Evolutionary conservation across 305 asterid genomes (phyloP).

Genomic region (Striga hermonthica): DNA sequence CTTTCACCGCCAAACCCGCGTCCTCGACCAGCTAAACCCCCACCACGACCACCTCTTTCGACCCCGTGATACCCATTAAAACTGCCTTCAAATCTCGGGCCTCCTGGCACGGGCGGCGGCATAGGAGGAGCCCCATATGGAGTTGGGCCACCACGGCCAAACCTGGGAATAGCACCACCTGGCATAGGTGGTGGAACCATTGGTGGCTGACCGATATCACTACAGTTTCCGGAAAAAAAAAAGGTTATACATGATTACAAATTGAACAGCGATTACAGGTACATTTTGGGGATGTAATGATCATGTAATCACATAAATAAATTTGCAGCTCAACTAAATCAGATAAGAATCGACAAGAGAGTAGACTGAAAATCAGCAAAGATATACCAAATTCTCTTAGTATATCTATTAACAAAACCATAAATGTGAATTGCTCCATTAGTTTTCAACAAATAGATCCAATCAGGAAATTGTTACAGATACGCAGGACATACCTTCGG

Average conservation of each 20-base stretch:
- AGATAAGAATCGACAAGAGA: not conserved
- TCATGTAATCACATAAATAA: conserved; percentile 1
- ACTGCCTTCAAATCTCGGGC: conserved; percentile 38
- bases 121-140: conserved; percentile 47
- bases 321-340: not conserved
- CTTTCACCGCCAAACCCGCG: conserved; percentile 36
- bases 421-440: conserved; percentile 11
- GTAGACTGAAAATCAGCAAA: not conserved
- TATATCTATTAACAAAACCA: not conserved
- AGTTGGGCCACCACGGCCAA: conserved; percentile 57
- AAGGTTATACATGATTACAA: conserved; percentile 12
- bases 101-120: conserved; percentile 43
- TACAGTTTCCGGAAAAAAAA: conserved; percentile 29
- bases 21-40: conserved; percentile 36
- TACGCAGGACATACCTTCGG: conserved; percentile 51
- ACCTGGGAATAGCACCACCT: conserved; percentile 47
- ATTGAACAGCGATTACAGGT: not conserved
- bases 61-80: conserved; percentile 36
- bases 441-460: not conserved
- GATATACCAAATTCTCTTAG: too few species aligned
- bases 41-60: conserved; percentile 40
- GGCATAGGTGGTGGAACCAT: conserved; percentile 47
- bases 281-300: not conserved
- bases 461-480: conserved; percentile 6
- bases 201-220: conserved; percentile 71